Evolutionary conservation across 164 flowering plant species (phyloP).

Genomic region (Cinnamomum micranthum): DNA sequence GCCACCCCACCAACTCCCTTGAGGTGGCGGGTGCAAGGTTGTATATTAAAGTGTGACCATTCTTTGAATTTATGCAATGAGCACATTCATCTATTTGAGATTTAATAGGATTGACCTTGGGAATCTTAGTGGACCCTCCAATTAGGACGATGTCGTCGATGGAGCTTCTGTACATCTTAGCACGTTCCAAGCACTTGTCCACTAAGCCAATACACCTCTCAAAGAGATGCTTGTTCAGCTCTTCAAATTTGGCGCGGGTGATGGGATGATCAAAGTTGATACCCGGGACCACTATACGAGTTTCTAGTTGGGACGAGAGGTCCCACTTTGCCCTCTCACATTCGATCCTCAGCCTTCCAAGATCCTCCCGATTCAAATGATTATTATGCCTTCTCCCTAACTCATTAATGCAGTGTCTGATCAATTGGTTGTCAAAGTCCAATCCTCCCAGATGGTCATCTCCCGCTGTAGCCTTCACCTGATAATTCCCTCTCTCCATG

Average conservation of each 20-base stretch:
- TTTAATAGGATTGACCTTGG: conserved; percentile 25
- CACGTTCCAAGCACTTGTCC: conserved; percentile 45
- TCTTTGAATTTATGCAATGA: too few relatives aligned
- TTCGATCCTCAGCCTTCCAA: too few relatives aligned
- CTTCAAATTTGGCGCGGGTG: conserved; percentile 53
- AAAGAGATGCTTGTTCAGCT: conserved; percentile 53
- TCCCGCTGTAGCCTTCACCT: conserved; percentile 9
- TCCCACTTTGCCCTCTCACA: too few relatives aligned
- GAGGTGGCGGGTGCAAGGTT: not conserved
- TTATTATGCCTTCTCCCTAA: conserved; percentile 47
- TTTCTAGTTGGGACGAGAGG: too few relatives aligned
- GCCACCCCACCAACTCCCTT: conserved; percentile 43
- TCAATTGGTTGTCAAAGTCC: conserved; percentile 61
- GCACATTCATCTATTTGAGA: too few relatives aligned
- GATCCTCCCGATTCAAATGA: too few relatives aligned
- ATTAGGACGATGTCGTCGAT: conserved; percentile 54
- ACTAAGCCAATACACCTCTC: conserved; percentile 48
- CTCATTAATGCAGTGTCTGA: conserved; percentile 40
- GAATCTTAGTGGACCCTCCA: conserved; percentile 60
- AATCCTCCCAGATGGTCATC: conserved; percentile 49
- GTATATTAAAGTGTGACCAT: too few relatives aligned
- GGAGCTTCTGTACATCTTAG: conserved; percentile 49
- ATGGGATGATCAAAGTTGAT: conserved; percentile 42
- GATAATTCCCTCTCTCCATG: not conserved
- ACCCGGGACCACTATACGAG: too few relatives aligned